These are phyloP conservation scores for Fusarium sulawesiense DNA, from an alignment of 2,329 filamentous ascomycete species.

Conservation along the genomic window DNA sequence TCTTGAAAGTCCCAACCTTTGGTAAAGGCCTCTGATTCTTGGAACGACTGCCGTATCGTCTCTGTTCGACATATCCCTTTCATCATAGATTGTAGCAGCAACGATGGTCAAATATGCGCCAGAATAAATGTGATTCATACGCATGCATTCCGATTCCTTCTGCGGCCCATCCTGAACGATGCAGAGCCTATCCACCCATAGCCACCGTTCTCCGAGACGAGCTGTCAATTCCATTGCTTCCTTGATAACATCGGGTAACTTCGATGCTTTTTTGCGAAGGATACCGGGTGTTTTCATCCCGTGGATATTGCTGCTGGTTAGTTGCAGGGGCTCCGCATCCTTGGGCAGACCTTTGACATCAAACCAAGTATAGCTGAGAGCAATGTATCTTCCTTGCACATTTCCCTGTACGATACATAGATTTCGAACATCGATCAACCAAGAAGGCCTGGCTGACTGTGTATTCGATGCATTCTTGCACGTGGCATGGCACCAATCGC, in stretches of 20 bases:
- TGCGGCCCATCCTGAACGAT: neutral
- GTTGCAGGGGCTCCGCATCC: too few species aligned
- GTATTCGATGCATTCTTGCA: accelerated
- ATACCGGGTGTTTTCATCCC: accelerated
- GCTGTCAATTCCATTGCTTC: neutral
- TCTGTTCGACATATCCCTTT: too few species aligned
- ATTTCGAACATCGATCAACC: neutral
- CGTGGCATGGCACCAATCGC: accelerated
- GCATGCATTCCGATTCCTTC: neutral
- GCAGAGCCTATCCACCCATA: neutral
- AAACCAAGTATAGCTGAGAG: neutral
- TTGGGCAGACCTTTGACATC: accelerated
- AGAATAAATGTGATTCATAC: neutral
- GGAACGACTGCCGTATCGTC: too few species aligned
- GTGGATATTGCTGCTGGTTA: neutral
- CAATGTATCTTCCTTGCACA: accelerated
- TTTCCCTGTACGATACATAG: neutral
- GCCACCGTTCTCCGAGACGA: neutral
- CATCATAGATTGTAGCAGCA: neutral
- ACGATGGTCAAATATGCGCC: neutral
- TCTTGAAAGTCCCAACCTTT: too few species aligned
- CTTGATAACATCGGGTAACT: neutral
- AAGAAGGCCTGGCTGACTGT: neutral
- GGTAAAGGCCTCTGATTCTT: too few species aligned
- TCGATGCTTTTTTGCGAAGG: neutral